phyloP scores from a whole-genome alignment of 495 filamentous ascomycete species.

The Podospora conica region DNA sequence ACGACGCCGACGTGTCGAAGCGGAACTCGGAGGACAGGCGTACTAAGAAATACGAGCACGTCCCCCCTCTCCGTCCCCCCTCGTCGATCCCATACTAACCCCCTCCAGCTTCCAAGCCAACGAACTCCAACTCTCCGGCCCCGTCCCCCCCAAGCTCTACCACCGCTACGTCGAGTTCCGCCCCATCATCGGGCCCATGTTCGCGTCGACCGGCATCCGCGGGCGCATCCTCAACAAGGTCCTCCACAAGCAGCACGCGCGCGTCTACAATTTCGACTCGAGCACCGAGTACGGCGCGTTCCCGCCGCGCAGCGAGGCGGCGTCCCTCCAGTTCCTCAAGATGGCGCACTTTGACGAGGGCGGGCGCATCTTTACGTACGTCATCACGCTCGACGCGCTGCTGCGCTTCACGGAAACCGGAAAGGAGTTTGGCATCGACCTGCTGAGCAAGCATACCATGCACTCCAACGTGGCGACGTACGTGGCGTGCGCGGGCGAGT shows the following conservation, averaged over 20 bases:
- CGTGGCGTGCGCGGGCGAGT: constrained; percentile 87
- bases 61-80: background rate
- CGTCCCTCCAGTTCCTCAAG: constrained; percentile 73
- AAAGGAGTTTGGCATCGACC: constrained; percentile 87
- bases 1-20: constrained; percentile 31
- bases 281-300: constrained; percentile 60
- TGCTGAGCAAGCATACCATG: constrained; percentile 91
- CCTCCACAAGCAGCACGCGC: constrained; percentile 81
- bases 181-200: constrained; percentile 86
- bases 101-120: constrained; percentile 77
- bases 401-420: constrained; percentile 91
- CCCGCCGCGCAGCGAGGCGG: constrained; percentile 47
- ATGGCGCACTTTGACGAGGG: constrained; percentile 82
- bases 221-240: constrained; percentile 76
- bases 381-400: constrained; percentile 78
- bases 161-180: constrained; percentile 90
- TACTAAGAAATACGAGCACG: constrained; percentile 69
- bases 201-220: constrained; percentile 64
- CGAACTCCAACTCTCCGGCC: constrained; percentile 80
- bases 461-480: constrained; percentile 86
- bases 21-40: constrained; percentile 31
- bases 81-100: constrained; percentile 3
- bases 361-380: constrained; percentile 83
- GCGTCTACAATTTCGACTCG: constrained; percentile 81
- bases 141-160: constrained; percentile 70